Evolutionary conservation across 441 rosid species (phyloP).

Genomic region (Populus hybrid): DNA sequence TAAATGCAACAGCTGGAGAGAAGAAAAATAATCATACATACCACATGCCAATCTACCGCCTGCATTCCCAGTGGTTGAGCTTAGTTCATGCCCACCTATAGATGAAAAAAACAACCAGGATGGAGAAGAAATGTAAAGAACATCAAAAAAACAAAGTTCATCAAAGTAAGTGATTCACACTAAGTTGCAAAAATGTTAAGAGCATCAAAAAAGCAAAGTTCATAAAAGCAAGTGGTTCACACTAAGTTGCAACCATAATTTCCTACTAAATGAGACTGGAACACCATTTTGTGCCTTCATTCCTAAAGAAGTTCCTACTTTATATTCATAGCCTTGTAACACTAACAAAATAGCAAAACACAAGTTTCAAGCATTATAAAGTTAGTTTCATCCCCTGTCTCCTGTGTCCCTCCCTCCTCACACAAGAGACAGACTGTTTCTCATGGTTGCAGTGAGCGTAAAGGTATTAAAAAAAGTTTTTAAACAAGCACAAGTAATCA

Average conservation of each 20-base stretch:
- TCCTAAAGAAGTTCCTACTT: background rate
- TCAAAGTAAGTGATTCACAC: background rate
- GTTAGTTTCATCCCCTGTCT: background rate
- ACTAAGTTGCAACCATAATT: background rate
- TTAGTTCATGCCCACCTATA: slow-evolving; percentile 95
- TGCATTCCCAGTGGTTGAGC: slow-evolving; percentile 89
- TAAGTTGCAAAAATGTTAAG: background rate
- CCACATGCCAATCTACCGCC: slow-evolving; percentile 99
- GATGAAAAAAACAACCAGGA: slow-evolving; percentile 18
- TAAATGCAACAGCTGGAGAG: background rate
- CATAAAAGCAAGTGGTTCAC: background rate
- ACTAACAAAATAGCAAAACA: background rate
- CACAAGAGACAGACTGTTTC: background rate
- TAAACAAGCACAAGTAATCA: background rate
- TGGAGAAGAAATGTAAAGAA: slow-evolving; percentile 8
- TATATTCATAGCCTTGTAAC: background rate
- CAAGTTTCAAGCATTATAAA: background rate
- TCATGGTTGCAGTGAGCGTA: too few species aligned
- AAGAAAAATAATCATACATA: slow-evolving; percentile 28
- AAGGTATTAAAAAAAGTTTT: too few species aligned
- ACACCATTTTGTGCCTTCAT: background rate
- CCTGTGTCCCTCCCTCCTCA: background rate
- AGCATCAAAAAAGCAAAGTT: background rate
- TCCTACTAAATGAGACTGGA: background rate
- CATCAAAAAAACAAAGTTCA: background rate